These are phyloP conservation scores for Ophiocordyceps camponoti-saundersi DNA, from an alignment of 2,329 filamentous ascomycete species.

Conservation along the genomic window DNA sequence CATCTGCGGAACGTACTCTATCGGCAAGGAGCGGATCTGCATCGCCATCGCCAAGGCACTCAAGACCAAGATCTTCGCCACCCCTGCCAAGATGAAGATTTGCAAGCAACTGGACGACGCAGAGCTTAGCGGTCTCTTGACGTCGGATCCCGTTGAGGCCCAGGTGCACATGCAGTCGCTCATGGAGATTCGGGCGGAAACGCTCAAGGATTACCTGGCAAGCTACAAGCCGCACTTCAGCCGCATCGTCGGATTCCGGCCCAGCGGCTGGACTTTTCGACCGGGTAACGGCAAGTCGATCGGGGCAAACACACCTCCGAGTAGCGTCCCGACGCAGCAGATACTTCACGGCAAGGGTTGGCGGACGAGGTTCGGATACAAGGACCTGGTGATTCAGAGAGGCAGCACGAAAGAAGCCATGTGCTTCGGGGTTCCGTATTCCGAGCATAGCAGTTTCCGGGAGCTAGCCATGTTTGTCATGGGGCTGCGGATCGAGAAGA, in stretches of 20 bases:
- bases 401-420: conserved; percentile 69
- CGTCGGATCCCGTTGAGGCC: conserved; percentile 61
- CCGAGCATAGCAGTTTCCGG: conserved; percentile 86
- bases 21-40: conserved; percentile 94
- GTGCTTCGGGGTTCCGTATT: conserved; percentile 91
- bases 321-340: conserved; percentile 29
- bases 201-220: conserved; percentile 75
- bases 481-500: conserved; percentile 67
- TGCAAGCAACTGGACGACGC: conserved; percentile 73
- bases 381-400: conserved; percentile 63
- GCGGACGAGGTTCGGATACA: conserved; percentile 54
- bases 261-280: conserved; percentile 87
- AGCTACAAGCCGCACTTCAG: conserved; percentile 67
- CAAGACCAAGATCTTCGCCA: conserved; percentile 76
- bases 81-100: conserved; percentile 66
- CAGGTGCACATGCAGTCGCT: conserved; percentile 97
- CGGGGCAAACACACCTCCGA: conserved; percentile 30
- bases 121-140: conserved; percentile 63
- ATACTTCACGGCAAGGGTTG: conserved; percentile 47
- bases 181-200: conserved; percentile 85
- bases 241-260: conserved; percentile 77
- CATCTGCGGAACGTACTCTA: conserved; percentile 91
- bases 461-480: conserved; percentile 91
- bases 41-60: conserved; percentile 79
- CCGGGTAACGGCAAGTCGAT: conserved; percentile 42